These are phyloP conservation scores for Exophiala sideris DNA, from an alignment of 2,329 filamentous ascomycete species.

Conservation along the genomic window DNA sequence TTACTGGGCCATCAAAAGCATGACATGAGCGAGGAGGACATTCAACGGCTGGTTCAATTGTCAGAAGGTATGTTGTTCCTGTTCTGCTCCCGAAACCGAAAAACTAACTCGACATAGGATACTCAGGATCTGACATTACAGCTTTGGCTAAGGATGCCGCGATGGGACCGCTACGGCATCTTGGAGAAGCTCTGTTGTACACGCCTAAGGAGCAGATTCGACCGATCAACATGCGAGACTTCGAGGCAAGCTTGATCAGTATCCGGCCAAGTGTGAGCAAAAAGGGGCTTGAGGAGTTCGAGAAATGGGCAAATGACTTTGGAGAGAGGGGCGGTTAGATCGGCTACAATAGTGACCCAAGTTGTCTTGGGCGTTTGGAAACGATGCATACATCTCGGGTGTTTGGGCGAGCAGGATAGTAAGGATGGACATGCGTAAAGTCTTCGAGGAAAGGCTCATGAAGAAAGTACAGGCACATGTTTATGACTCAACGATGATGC, in stretches of 20 bases:
- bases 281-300: slow-evolving; percentile 79
- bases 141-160: slow-evolving; percentile 95
- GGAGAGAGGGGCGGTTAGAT: slow-evolving; percentile 77
- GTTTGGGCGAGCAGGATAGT: too few relatives aligned
- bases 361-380: background rate
- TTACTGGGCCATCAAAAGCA: slow-evolving; percentile 87
- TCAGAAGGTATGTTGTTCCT: slow-evolving; percentile 69
- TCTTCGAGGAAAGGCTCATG: too few relatives aligned
- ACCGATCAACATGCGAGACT: slow-evolving; percentile 78
- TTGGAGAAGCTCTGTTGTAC: slow-evolving; percentile 83
- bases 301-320: slow-evolving; percentile 91
- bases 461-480: too few relatives aligned
- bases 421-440: too few relatives aligned
- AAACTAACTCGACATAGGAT: slow-evolving; percentile 59
- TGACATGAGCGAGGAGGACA: slow-evolving; percentile 66
- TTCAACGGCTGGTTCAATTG: slow-evolving; percentile 68
- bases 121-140: slow-evolving; percentile 95
- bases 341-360: too few relatives aligned
- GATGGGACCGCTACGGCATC: slow-evolving; percentile 87
- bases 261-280: slow-evolving; percentile 89
- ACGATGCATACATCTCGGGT: background rate
- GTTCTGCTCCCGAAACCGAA: slow-evolving; percentile 2
- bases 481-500: too few relatives aligned
- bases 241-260: slow-evolving; percentile 74
- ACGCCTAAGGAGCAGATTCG: slow-evolving; percentile 95